Evolutionary conservation across 176 grass and related monocot species (phyloP).

Genomic region (Paspalum vaginatum): DNA sequence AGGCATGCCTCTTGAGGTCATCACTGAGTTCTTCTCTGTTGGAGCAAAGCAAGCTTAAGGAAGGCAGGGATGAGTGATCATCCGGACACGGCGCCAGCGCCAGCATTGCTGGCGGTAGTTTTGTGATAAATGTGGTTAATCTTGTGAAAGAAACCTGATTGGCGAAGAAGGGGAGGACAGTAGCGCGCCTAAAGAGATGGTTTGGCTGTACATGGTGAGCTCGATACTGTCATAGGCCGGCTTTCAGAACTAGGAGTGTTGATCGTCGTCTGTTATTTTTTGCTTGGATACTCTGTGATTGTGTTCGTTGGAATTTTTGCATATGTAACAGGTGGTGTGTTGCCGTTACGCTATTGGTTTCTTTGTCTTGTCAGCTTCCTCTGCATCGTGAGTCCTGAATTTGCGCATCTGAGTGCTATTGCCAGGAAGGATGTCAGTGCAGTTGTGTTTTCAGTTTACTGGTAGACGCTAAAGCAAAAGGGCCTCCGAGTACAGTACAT

Average conservation of each 20-base stretch:
- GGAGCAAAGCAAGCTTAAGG: slow-evolving; percentile 70
- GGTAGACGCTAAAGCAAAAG: not conserved
- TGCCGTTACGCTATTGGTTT: slow-evolving; percentile 13
- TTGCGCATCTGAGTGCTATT: not conserved
- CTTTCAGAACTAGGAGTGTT: slow-evolving; percentile 40
- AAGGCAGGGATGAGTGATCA: slow-evolving; percentile 48
- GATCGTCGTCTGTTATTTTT: slow-evolving; percentile 40
- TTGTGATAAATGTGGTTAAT: slow-evolving; percentile 21
- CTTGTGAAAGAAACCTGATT: slow-evolving; percentile 30
- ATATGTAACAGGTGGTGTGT: slow-evolving; percentile 46
- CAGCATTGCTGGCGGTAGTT: slow-evolving; percentile 14
- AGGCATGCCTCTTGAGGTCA: slow-evolving; percentile 95
- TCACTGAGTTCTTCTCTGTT: slow-evolving; percentile 87
- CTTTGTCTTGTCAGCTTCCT: not conserved
- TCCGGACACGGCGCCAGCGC: not conserved
- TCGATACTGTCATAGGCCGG: slow-evolving; percentile 11
- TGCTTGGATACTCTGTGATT: slow-evolving; percentile 26
- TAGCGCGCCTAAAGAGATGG: slow-evolving; percentile 40
- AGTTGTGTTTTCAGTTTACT: not conserved
- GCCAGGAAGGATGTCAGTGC: not conserved
- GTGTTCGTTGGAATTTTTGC: slow-evolving; percentile 30
- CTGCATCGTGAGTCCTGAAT: not conserved
- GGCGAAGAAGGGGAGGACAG: not conserved
- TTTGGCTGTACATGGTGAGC: slow-evolving; percentile 27
- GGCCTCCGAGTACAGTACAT: slow-evolving; percentile 6